Evolutionary conservation across 257 asterid genomes (phyloP), one percentile per base, ranked within the genome.

Genomic region (Ophiorrhiza pumila): DNA sequence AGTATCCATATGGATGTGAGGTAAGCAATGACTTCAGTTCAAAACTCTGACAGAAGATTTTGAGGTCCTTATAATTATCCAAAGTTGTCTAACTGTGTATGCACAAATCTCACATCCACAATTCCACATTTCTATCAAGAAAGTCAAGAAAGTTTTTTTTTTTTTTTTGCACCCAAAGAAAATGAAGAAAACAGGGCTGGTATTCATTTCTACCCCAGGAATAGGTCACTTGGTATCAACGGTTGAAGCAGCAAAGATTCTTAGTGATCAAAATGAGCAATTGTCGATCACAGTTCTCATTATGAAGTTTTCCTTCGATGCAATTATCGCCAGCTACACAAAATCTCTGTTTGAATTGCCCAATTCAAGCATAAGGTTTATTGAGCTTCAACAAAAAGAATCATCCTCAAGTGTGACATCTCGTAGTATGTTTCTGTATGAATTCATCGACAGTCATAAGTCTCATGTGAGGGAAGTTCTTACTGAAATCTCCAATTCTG

Each of bases 151-250:
- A n/a, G n/a, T n/a, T n/a, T n/a, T n/a, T n/a, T n/a, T n/a, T n/a
- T n/a, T n/a, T n/a, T n/a, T n/a, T n/a, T n/a, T n/a, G n/a, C n/a
- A n/a, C n/a, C n/a, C n/a, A n/a, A 61, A 53, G 37, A 68, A 23
- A 59, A 68, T 43, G 52, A 50, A 58, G 71, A 75, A 65, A 52
- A 23, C 31, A 45, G 76, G 76, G 52, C 46, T 80, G 22, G 52
- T 76, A 60, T 78, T 78, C 72, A 37, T 73, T 49, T 76, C 82
- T 57, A 59, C 72, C 0, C 79, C 82, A 6, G 75, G 75, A 45
- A 50, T 78, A 35, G 79, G 82, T 25, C 82, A 78, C 52, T n/a
- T 78, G 0, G 63, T 59, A 18, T 57, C 82, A 46, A 52, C 79
- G 0, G 37, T 78, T 27, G 76, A 74, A 67, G 10, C 69, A 2